Evolutionary conservation across 176 grass and related monocot species (phyloP).

Genomic region (Rhynchospora tenuis): DNA sequence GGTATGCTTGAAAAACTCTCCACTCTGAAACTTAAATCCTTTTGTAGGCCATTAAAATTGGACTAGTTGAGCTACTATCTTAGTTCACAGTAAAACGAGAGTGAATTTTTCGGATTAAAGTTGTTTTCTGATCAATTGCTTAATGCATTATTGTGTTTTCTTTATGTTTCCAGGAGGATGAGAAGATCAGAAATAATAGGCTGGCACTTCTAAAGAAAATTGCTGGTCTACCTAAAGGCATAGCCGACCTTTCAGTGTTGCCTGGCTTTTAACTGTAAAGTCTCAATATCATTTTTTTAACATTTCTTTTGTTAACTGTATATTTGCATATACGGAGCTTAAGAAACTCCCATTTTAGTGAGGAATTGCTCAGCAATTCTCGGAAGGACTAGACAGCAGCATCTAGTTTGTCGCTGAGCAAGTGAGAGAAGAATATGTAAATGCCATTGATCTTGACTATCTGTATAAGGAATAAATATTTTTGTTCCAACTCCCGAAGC

Average conservation of each 20-base stretch:
- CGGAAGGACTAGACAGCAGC: neutral
- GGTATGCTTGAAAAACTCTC: slow-evolving; percentile 40
- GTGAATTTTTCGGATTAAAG: neutral
- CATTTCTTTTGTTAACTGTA: neutral
- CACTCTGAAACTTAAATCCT: neutral
- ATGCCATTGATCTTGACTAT: neutral
- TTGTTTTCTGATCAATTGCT: neutral
- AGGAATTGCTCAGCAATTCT: neutral
- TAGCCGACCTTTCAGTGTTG: slow-evolving; percentile 79
- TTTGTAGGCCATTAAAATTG: neutral
- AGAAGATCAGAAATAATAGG: slow-evolving; percentile 67
- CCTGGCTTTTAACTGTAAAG: slow-evolving; percentile 58
- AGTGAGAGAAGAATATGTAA: neutral
- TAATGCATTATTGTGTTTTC: neutral
- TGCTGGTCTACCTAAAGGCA: slow-evolving; percentile 65
- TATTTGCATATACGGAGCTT: neutral
- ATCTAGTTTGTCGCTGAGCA: neutral
- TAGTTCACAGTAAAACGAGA: too few species aligned
- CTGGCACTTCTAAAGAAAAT: slow-evolving; percentile 67
- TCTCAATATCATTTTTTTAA: neutral
- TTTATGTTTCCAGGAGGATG: slow-evolving; percentile 58
- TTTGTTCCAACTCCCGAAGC: neutral
- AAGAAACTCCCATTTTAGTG: neutral
- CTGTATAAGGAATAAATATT: neutral
- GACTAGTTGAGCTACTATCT: neutral